phyloP scores from a whole-genome alignment of 208 protist genomes.

The Jaenimonas drosophilae region DNA sequence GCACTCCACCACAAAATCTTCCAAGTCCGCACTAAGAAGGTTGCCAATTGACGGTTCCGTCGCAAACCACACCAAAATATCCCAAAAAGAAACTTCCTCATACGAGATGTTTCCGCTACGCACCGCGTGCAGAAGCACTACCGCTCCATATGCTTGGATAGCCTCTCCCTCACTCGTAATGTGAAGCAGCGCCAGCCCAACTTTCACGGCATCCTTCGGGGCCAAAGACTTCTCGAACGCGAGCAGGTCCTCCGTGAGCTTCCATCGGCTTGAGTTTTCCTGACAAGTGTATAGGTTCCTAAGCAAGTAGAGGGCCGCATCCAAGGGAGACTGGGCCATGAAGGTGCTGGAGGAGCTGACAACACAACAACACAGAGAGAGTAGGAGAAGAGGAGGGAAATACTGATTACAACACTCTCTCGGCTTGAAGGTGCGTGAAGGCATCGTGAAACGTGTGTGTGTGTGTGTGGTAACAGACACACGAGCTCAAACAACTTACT shows the following conservation, averaged over 20 bases:
- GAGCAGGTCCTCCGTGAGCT: slow-evolving; percentile 27
- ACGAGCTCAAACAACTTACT: too few species aligned
- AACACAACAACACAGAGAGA: too few species aligned
- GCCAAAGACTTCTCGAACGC: slow-evolving; percentile 38
- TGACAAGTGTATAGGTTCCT: slow-evolving; percentile 23
- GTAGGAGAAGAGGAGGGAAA: too few species aligned
- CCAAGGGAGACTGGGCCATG: slow-evolving; percentile 5
- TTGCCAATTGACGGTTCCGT: slow-evolving; percentile 34
- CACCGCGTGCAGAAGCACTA: slow-evolving; percentile 52
- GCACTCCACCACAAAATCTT: slow-evolving; percentile 59
- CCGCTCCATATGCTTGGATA: slow-evolving; percentile 72
- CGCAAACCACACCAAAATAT: slow-evolving; percentile 63
- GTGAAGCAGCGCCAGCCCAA: slow-evolving; percentile 52
- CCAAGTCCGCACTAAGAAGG: slow-evolving; percentile 33
- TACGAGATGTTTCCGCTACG: slow-evolving; percentile 11
- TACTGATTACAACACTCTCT: too few species aligned
- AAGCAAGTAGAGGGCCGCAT: slow-evolving; percentile 22
- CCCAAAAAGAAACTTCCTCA: slow-evolving; percentile 31
- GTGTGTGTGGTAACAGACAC: too few species aligned
- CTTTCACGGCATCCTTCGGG: slow-evolving; percentile 12
- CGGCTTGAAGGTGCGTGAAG: too few species aligned
- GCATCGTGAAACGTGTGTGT: too few species aligned
- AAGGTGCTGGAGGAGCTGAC: too few species aligned
- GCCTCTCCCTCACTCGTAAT: slow-evolving; percentile 21
- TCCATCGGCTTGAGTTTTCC: slow-evolving; percentile 29